Evolutionary conservation across 345 rosid species (phyloP).

Genomic region (Aegle marmelos): DNA sequence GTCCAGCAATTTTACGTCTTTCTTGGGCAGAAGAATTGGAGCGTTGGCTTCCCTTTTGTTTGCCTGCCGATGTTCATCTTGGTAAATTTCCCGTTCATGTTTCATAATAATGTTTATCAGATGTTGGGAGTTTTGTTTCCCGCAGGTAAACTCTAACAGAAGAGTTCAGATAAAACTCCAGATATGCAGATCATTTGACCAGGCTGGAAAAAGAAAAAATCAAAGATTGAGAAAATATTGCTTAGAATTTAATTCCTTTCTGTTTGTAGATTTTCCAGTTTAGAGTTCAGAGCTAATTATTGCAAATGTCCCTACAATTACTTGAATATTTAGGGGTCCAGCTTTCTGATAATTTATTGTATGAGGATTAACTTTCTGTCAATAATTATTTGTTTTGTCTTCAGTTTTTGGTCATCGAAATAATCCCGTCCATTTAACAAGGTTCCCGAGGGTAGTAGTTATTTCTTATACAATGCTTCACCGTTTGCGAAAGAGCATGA

Average conservation of each 20-base stretch:
- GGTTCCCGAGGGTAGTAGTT: conserved; percentile 81
- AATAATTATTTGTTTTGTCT: conserved; percentile 12
- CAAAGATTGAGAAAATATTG: not conserved
- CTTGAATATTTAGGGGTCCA: not conserved
- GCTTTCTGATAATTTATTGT: not conserved
- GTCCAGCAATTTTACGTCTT: conserved; percentile 89
- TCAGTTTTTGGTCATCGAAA: conserved; percentile 85
- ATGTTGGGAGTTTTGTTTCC: not conserved
- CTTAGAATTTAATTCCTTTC: not conserved
- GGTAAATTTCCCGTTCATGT: conserved; percentile 40
- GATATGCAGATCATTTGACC: not conserved
- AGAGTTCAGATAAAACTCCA: not conserved
- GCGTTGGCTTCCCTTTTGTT: conserved; percentile 85
- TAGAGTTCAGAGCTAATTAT: not conserved
- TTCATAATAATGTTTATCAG: not conserved
- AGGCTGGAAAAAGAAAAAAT: not conserved
- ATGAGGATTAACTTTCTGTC: not conserved
- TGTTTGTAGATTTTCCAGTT: not conserved
- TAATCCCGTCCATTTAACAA: conserved; percentile 65
- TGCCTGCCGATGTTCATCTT: conserved; percentile 90
- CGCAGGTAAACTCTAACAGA: not conserved
- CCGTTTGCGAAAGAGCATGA: conserved; percentile 66
- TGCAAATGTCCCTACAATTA: not conserved
- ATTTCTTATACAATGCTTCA: conserved; percentile 90
- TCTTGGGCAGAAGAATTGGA: conserved; percentile 97